Conservation (phyloP, 805 yeast species). For the Myxozyma sirexii region DNA sequence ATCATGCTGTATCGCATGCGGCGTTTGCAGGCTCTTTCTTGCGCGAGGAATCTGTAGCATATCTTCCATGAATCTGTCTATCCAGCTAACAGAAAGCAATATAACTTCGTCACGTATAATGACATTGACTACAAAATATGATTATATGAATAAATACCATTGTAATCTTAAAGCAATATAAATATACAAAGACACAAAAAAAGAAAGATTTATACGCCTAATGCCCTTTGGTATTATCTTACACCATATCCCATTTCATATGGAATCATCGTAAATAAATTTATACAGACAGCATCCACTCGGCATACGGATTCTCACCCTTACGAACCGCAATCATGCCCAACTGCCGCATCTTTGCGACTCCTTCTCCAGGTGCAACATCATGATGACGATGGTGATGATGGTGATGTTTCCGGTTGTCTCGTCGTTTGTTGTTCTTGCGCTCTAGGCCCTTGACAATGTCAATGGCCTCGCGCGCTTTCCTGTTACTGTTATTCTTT, state of each 20-base stretch:
- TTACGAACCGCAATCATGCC: constrained; percentile 33
- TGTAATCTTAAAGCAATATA: too few relatives aligned
- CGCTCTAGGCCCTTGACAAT: constrained; percentile 34
- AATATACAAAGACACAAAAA: too few relatives aligned
- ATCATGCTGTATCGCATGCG: neutral
- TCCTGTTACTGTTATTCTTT: neutral
- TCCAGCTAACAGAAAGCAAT: neutral
- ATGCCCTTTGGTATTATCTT: neutral
- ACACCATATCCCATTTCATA: neutral
- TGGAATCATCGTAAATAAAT: neutral
- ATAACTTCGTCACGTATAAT: neutral
- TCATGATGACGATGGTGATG: constrained; percentile 24
- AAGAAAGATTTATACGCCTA: neutral
- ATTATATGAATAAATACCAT: too few relatives aligned
- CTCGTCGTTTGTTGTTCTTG: constrained; percentile 26
- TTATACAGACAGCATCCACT: constrained; percentile 34
- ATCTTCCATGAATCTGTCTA: neutral
- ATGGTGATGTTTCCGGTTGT: constrained; percentile 17
- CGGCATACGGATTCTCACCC: constrained; percentile 30
- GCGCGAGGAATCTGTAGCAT: too few relatives aligned
- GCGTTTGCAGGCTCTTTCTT: too few relatives aligned
- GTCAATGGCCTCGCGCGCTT: constrained; percentile 29
- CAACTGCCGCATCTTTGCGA: constrained; percentile 36
- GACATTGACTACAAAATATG: neutral
- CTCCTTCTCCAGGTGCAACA: constrained; percentile 36